A percentile compares a stretch with the other conserved stretches of the same genome.
Evolutionary conservation across 371 early-diverging fungal species (phyloP).

Genomic region (Phascolomyces articulosus): DNA sequence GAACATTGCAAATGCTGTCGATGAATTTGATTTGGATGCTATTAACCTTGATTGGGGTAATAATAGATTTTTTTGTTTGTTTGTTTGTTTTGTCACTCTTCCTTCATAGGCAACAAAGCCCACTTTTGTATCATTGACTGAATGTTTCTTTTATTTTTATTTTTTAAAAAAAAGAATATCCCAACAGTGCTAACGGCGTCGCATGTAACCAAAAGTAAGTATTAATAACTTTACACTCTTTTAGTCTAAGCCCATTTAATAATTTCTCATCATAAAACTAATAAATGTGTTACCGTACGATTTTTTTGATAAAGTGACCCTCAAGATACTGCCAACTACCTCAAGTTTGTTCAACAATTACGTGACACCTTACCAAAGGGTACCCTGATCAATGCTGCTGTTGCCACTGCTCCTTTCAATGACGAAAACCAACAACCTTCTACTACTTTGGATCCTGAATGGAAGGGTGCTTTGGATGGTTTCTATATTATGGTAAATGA

Average conservation of each 20-base stretch:
- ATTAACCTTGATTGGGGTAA: conserved; percentile 63
- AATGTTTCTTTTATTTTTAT: too few species aligned
- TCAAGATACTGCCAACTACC: conserved; percentile 60
- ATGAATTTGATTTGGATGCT: conserved; percentile 58
- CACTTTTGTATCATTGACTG: too few species aligned
- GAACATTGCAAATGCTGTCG: conserved; percentile 31
- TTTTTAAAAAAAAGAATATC: conserved; percentile 32
- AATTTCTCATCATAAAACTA: background rate
- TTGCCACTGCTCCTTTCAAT: conserved; percentile 25
- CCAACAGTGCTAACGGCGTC: conserved; percentile 39
- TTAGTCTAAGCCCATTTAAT: background rate
- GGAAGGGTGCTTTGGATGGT: conserved; percentile 22
- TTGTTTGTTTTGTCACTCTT: too few species aligned
- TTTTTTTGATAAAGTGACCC: conserved; percentile 19
- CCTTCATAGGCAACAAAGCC: too few species aligned
- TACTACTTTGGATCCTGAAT: conserved; percentile 12
- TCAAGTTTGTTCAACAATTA: conserved; percentile 23
- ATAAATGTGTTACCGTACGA: background rate
- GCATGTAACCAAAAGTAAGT: conserved; percentile 39
- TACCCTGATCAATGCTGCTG: conserved; percentile 28
- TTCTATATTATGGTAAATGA: conserved; percentile 31
- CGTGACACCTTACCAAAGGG: conserved; percentile 29
- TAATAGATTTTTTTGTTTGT: too few species aligned
- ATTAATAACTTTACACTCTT: too few species aligned
- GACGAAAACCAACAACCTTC: conserved; percentile 22